Evolutionary conservation across 106 monocot species (phyloP).

Genomic region (Hemerocallis citrina): DNA sequence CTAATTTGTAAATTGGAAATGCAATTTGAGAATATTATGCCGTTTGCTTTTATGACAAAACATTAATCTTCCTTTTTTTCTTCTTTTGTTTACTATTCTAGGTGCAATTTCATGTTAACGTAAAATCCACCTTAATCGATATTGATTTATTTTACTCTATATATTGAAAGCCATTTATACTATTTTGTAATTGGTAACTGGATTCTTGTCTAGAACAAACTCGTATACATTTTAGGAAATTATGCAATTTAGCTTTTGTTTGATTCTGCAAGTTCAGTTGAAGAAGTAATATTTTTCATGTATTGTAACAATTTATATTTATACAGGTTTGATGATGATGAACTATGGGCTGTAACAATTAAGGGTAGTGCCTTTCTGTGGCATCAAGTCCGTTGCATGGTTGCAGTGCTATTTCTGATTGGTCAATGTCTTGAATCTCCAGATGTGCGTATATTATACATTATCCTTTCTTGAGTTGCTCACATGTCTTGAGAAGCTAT

Average conservation of each 20-base stretch:
- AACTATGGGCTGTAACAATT: conserved; percentile 76
- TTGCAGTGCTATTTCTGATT: conserved; percentile 91
- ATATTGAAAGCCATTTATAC: no score
- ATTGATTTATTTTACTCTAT: no score
- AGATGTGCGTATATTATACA: conserved; percentile 37
- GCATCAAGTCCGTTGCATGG: conserved; percentile 99
- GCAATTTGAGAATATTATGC: no score
- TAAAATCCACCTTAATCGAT: no score
- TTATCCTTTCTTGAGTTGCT: background rate
- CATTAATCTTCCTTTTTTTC: no score
- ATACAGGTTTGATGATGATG: conserved; percentile 46
- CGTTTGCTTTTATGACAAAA: no score
- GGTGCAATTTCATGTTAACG: no score
- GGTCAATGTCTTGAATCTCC: conserved; percentile 85
- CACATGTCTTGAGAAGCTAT: background rate
- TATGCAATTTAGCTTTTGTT: background rate
- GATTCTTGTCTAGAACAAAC: no score
- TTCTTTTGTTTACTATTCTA: no score
- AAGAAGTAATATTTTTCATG: background rate
- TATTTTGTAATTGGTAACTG: no score
- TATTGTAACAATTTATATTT: background rate
- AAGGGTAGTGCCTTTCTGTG: conserved; percentile 91
- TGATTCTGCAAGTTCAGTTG: background rate
- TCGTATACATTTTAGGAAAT: no score
- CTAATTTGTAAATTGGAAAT: no score